Percentiles rank a stretch among this genome's conserved stretches.
phyloP scores from a whole-genome alignment of 1,139 yeast species.

The Pichia sp. region DNA sequence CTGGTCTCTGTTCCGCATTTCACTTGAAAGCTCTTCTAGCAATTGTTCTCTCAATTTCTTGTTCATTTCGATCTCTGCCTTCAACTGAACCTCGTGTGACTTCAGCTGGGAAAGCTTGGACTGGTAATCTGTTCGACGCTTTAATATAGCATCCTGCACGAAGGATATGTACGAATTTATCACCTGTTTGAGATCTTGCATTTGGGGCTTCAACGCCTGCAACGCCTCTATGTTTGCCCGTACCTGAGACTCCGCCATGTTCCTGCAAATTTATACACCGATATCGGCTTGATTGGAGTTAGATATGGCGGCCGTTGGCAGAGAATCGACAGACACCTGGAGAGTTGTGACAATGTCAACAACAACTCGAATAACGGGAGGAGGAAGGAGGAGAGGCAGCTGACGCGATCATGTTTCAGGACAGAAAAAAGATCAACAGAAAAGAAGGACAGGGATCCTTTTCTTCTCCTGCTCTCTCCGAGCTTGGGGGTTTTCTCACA shows the following conservation, averaged over 20 bases:
- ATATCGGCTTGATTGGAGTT: background rate
- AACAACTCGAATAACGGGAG: no score
- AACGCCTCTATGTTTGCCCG: conserved; percentile 17
- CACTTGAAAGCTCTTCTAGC: conserved; percentile 20
- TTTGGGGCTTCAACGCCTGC: conserved; percentile 22
- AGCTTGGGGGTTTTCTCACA: background rate
- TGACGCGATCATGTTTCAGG: background rate
- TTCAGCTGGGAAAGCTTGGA: conserved; percentile 19
- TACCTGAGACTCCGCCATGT: conserved; percentile 5
- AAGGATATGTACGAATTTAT: conserved; percentile 18
- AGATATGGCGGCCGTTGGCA: no score
- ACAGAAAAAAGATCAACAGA: background rate
- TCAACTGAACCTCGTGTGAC: conserved; percentile 21
- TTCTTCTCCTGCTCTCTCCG: background rate
- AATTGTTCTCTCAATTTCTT: conserved; percentile 19
- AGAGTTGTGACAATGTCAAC: no score
- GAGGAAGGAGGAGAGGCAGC: background rate
- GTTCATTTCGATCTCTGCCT: conserved; percentile 18
- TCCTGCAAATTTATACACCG: background rate
- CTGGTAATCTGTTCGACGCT: conserved; percentile 24
- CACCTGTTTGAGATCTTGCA: conserved; percentile 21
- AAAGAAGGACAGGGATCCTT: background rate
- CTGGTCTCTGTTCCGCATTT: conserved; percentile 23
- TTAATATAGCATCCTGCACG: conserved; percentile 18
- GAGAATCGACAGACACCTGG: no score